Evolutionary conservation across 768 basidiomycete genomes (phyloP).

Genomic region (Porpolomopsis calyptriformis): DNA sequence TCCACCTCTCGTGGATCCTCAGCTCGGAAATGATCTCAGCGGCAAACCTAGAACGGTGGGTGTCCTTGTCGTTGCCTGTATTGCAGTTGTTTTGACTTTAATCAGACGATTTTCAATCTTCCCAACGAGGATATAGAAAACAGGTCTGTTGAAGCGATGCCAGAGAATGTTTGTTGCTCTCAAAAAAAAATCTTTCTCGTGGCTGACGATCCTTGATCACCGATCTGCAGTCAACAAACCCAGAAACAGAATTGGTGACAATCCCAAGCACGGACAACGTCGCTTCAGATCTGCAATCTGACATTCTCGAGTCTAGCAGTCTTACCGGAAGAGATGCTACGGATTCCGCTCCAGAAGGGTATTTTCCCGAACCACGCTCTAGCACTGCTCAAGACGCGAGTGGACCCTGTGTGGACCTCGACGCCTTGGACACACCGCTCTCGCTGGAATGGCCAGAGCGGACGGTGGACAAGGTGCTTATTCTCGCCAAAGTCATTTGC

Average conservation of each 20-base stretch:
- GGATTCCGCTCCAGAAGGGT: too few species aligned
- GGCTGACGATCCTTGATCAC: background rate
- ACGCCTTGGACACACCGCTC: background rate
- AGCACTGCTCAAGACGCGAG: background rate
- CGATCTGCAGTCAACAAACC: background rate
- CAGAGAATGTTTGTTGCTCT: background rate
- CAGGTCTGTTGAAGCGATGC: background rate
- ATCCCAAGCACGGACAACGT: background rate
- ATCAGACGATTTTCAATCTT: slow-evolving; percentile 21
- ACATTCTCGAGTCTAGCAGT: background rate
- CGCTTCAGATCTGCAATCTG: background rate
- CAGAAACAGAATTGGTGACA: background rate
- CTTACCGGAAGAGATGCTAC: background rate
- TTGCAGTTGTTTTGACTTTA: background rate
- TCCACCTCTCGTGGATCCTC: background rate
- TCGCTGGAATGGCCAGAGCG: background rate
- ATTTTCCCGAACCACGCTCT: background rate
- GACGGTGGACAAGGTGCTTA: slow-evolving; percentile 8
- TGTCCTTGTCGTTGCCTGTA: slow-evolving; percentile 3
- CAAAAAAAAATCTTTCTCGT: background rate
- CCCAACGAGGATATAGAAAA: slow-evolving; percentile 9
- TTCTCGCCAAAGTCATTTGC: slow-evolving; percentile 18
- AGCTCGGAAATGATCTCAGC: slow-evolving; percentile 10
- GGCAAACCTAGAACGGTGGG: background rate
- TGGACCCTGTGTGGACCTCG: background rate